Evolutionary conservation across 441 rosid species (phyloP), one percentile per base, ranked within the genome.

Genomic region (Bruguiera hainesii): DNA sequence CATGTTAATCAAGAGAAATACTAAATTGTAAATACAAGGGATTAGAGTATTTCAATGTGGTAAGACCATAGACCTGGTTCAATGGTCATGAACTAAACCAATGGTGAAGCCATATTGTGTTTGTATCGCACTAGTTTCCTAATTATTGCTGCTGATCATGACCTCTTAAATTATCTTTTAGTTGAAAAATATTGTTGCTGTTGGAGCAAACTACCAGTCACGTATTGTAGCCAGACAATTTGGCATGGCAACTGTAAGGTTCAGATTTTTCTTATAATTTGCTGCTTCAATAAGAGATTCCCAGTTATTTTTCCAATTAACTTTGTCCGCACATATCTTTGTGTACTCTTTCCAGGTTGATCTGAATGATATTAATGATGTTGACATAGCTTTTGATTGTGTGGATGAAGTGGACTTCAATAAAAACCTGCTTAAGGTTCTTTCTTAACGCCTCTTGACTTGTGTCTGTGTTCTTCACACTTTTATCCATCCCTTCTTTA

Each of bases 191-290:
- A 30, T 59, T 7, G 42, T 31, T 59, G 62, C 62, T 28, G 62
- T 59, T n/a, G 62, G 62, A 28, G 20, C 62, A 59, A 59, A 59
- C 23, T 59, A 59, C 42, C 46, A 31, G 42, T 59, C 42, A 59
- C 25, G 62, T 6, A 59, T 31, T 59, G 35, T 31, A 9, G 62
- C 62, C 33, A 30, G 62, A 59, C 62, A 59, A 31, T 59, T 13
- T 59, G 62, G 62, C 62, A 59, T 59, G 62, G 33, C 62, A 31
- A 7, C 42, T 31, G 62, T 59, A 59, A 59, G 62, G 25, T 31
- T 31, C 46, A 59, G 5, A 59, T 31, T 30, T 59, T 59, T 56
- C 26, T 56, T 20, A 26, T 26, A 25, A 30, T 19, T 0, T 56
- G 33, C 31, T 25, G 28, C 33, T 15, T 26, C 60, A 56, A 59